Conservation (phyloP, 2,329 filamentous ascomycete genomes). For the Arthrobotrys megalospora region DNA sequence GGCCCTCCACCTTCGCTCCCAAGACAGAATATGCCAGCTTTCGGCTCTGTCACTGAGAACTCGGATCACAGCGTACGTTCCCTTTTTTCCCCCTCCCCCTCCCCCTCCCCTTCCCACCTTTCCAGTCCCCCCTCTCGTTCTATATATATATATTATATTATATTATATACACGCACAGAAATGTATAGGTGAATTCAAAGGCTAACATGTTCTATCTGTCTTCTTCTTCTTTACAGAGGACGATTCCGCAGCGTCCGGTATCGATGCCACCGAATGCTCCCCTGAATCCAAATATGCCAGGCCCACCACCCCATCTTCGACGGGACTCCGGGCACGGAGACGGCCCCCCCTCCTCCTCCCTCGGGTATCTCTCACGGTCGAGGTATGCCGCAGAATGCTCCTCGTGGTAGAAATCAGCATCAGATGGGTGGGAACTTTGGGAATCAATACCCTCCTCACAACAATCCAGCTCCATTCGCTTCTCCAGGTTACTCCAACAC, state of each 20-base stretch:
- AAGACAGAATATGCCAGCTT: conserved; percentile 61
- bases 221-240: conserved; percentile 41
- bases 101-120: conserved; percentile 63
- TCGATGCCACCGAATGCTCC: conserved; percentile 75
- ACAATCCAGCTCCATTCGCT: conserved; percentile 57
- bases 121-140: conserved; percentile 59
- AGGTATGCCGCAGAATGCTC: conserved; percentile 66
- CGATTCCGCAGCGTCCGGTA: conserved; percentile 76
- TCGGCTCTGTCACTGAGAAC: conserved; percentile 61
- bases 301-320: conserved; percentile 80
- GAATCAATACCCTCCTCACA: conserved; percentile 61
- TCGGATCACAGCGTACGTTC: conserved; percentile 40
- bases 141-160: neutral
- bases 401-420: conserved; percentile 70
- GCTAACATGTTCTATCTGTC: conserved; percentile 49
- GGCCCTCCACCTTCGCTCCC: conserved; percentile 80
- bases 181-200: neutral
- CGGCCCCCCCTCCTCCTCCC: conserved; percentile 68
- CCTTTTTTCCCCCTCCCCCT: conserved; percentile 62
- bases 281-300: conserved; percentile 69
- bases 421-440: conserved; percentile 72
- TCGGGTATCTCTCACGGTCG: conserved; percentile 70
- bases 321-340: conserved; percentile 89
- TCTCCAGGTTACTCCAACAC: conserved; percentile 58
- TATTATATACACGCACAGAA: neutral